Evolutionary conservation across 2,329 filamentous ascomycete genomes (phyloP).

Genomic region (Paecilomyces niveus): DNA sequence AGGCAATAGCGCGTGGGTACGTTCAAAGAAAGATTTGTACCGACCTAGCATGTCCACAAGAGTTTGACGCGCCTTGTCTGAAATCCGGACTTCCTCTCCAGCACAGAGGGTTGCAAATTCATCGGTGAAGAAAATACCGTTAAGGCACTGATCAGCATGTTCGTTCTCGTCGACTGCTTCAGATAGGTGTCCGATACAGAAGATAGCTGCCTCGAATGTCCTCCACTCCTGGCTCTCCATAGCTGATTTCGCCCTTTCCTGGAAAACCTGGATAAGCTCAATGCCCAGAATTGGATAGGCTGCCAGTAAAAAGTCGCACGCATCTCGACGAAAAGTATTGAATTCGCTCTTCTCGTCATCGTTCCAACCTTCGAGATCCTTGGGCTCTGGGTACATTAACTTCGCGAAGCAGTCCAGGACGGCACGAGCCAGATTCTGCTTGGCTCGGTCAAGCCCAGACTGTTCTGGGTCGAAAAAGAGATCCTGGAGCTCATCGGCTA

Average conservation of each 20-base stretch:
- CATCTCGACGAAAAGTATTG: constrained; percentile 36
- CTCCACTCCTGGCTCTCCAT: constrained; percentile 32
- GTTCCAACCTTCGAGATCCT: constrained; percentile 31
- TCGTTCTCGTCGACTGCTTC: constrained; percentile 39
- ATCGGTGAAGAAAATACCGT: constrained; percentile 33
- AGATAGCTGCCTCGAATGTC: constrained; percentile 37
- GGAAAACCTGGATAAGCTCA: constrained; percentile 34
- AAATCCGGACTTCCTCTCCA: constrained; percentile 22
- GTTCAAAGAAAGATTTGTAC: constrained; percentile 38
- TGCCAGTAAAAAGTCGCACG: constrained; percentile 39
- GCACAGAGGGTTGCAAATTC: constrained; percentile 28
- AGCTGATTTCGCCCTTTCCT: constrained; percentile 27
- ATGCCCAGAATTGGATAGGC: constrained; percentile 37
- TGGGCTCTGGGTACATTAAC: constrained; percentile 29
- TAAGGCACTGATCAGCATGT: constrained; percentile 33
- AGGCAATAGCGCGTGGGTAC: constrained; percentile 33
- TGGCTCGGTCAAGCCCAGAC: constrained; percentile 22
- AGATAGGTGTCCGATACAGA: constrained; percentile 37
- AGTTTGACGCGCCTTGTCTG: constrained; percentile 33
- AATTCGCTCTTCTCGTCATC: constrained; percentile 38
- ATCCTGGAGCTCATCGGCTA: constrained; percentile 31
- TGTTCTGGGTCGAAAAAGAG: constrained; percentile 19
- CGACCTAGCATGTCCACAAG: constrained; percentile 37
- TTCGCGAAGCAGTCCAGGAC: constrained; percentile 37
- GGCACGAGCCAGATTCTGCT: constrained; percentile 31